Base-by-base conservation (phyloP, 148 eudicot species). In the Rhododendron molle region DNA sequence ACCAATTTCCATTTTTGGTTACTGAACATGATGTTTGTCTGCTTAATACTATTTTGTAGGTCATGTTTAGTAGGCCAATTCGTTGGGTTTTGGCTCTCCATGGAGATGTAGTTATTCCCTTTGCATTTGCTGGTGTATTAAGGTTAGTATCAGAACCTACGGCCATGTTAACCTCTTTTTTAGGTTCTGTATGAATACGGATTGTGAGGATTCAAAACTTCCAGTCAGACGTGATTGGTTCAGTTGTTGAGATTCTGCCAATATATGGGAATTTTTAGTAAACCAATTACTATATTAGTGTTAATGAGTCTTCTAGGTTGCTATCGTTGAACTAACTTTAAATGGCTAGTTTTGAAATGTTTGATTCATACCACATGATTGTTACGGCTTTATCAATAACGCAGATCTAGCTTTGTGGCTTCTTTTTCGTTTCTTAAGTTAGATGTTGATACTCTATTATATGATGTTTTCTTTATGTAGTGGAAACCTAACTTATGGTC, bases 51-150 rank as follows among this genome's bases (percentile, higher is more conserved):
- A 23, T 80, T 78, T 32, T 84, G 56, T 73, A 97, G 99, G 94
- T 94, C 62, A 82, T 91, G 88, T 97, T 95, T 90, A 97, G 99
- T 86, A 91, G 99, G 86, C 99, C 99, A 81, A 89, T 97, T 84
- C 96, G 99, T 80, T 97, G 99, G 99, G 93, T 97, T 86, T 89
- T 94, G 95, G 96, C 98, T 21, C 95, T 97, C 81, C 99, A 93
- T 88, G 99, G 99, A 87, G 95, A 93, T 88, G 90, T 85, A 78
- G 90, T 91, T 72, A 83, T 97, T 85, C 99, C 99, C 60, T 93
- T 97, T 83, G 85, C 89, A 18, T 95, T 87, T 91, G 96, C 98
- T 76, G 99, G 98, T 87, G 93, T 93, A 76, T 88, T 88, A 84
- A 97, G 99, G 99, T 93, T 81, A 87, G 92, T 83, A 47, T 21